Base-by-base conservation (phyloP, 495 filamentous ascomycete genomes). In the Penicillium cataractarum region DNA sequence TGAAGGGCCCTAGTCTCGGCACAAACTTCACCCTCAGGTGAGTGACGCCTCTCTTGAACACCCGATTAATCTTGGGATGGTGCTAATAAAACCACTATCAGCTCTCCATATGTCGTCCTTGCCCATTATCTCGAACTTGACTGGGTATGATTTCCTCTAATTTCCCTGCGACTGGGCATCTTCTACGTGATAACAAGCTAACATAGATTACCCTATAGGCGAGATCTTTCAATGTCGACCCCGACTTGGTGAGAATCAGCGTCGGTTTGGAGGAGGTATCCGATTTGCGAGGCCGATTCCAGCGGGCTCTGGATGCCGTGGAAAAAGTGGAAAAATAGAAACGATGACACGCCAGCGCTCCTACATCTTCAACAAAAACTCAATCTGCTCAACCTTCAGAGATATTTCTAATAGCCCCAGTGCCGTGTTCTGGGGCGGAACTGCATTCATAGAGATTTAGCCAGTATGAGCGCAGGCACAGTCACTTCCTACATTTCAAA, bases 71-170 rank as follows among this genome's bases (percentile, higher is more conserved):
- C 5, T 19, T 7, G 42, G 27, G n/a, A n/a, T 22, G 19, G 33
- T 35, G 27, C 69, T 73, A 56, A 75, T 57, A 1, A 44, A 51
- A 9, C 13, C 26, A 17, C 5, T 17, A 29, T 39, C 58, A 88
- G 86, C 68, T 96, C 87, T 37, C 95, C 96, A 9, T 99, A 96
- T 66, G 92, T 94, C 31, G 76, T 99, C 17, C 76, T 99, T 27
- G 96, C 96, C 24, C 96, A 99, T 72, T 99, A 95, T 63, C 78
- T 84, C 57, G 96, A 99, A 81, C 73, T 97, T 15, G 91, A 96
- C 33, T 99, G 95, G 89, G 87, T 87, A 80, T 67, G 83, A 77
- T 52, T 33, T 55, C 53, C 37, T 31, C 24, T n/a, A 13, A 21
- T 33, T 19, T 13, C n/a, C 46, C 10, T 13, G 2, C 21, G 46